Percentiles rank a stretch among this genome's conserved stretches.
phyloP scores from a whole-genome alignment of 768 basidiomycete genomes.

The Trametes villosa region DNA sequence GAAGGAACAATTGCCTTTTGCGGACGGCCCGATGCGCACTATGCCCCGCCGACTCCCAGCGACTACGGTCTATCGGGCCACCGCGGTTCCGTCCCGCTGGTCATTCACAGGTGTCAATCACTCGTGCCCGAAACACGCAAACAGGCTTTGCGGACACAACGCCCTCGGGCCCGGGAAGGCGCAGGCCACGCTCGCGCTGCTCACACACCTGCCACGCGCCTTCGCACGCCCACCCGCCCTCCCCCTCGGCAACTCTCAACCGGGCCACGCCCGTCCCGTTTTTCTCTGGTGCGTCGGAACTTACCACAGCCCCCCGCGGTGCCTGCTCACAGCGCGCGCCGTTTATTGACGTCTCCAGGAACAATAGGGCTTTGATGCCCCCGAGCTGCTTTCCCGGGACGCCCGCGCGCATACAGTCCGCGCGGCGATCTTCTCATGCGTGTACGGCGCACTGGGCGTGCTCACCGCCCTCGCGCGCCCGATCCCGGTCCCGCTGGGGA shows the following conservation, averaged over 20 bases:
- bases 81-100: neutral
- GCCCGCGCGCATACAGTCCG: conserved; percentile 1
- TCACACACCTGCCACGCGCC: conserved; percentile 7
- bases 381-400: neutral
- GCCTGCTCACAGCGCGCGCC: conserved; percentile 1
- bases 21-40: neutral
- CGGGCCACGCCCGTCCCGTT: neutral
- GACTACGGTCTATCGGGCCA: neutral
- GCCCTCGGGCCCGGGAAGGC: neutral
- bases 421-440: conserved; percentile 7
- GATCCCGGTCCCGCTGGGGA: conserved; percentile 4
- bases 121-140: neutral
- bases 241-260: conserved; percentile 1
- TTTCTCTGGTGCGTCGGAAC: conserved; percentile 9
- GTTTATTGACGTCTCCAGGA: neutral
- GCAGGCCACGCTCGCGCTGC: neutral
- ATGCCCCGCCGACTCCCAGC: neutral
- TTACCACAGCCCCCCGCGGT: neutral
- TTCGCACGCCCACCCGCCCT: neutral
- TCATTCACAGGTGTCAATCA: neutral
- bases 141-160: neutral
- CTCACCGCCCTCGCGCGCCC: neutral
- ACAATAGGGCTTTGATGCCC: neutral
- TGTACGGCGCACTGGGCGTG: neutral
- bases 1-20: neutral